Evolutionary conservation across 2,329 filamentous ascomycete genomes (phyloP), one percentile per base, ranked within the genome.

Genomic region (Fusarium brevicatenulatum): DNA sequence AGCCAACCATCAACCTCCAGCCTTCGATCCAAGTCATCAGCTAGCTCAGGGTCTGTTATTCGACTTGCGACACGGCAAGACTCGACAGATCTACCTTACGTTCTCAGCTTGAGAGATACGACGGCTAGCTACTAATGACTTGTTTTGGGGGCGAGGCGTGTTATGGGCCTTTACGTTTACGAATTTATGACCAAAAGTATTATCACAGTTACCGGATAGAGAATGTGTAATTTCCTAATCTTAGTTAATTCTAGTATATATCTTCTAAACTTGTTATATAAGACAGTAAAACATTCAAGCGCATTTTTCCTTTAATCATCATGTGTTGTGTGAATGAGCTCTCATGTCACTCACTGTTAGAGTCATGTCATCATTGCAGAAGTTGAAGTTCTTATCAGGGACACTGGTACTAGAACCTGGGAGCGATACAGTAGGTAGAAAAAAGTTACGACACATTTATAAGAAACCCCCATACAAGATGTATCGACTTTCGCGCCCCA

Each of bases 1-100:
- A 83, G 80, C 67, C 80, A 81, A 47, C 75, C 80, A 19, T 85
- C 83, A 4, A 83, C 78, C 37, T 74, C 80, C 19, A 87, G 84
- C 58, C 67, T 84, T 39, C 80, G 83, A 37, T 83, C 84, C 32
- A 78, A 77, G 28, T 76, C 75, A 9, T 84, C 83, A 18, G 80
- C 75, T 30, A 80, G 78, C 58, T 82, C 81, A 5, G 82, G 81
- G 11, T 86, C 84, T 10, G 85, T 89, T 9, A 87, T 89, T 47
- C 83, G 87, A 12, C 80, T 89, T 36, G 83, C 86, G 18, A 85
- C 80, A 39, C 74, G 72, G 18, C 78, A 82, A 7, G 81, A 83
- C 34, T 66, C 72, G 11, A 77, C 76, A 39, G 75, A 76, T 15
- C 70, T 82, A 9, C 81, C 81, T 6, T 85, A 84, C 65, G 80